phyloP scores from a whole-genome alignment of 148 eudicot genomes.

The Diospyros lotus region DNA sequence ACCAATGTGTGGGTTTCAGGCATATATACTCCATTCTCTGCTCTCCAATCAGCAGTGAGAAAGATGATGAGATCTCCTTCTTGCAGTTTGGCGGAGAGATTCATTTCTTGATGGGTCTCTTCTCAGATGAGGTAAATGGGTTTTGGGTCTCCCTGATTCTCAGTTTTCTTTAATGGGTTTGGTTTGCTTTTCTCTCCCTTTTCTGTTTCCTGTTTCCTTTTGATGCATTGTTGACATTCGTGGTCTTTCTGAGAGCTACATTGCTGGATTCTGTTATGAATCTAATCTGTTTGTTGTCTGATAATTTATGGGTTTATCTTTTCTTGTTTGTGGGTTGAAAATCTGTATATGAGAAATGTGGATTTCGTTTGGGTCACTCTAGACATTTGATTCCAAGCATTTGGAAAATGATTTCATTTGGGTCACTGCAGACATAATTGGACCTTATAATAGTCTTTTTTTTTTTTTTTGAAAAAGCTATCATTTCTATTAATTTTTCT shows the following conservation, averaged over 20 bases:
- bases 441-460: no score
- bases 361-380: no score
- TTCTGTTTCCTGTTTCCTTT: background rate
- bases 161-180: conserved; percentile 9
- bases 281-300: conserved; percentile 3
- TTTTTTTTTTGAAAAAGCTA: no score
- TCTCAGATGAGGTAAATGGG: conserved; percentile 9
- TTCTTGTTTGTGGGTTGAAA: background rate
- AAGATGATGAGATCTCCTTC: background rate
- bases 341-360: no score
- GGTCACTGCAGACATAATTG: no score
- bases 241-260: background rate
- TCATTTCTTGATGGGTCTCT: background rate
- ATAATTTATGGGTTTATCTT: background rate
- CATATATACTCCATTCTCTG: conserved; percentile 1
- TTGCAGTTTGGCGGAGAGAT: conserved; percentile 1
- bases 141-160: background rate
- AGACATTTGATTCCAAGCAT: no score
- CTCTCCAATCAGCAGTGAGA: background rate
- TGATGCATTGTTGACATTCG: background rate
- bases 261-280: background rate
- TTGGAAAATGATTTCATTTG: no score
- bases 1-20: conserved; percentile 1
- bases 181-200: background rate
- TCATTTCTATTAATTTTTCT: no score